phyloP scores from a whole-genome alignment of 2,329 filamentous ascomycete species.

The Colletotrichum filicis region DNA sequence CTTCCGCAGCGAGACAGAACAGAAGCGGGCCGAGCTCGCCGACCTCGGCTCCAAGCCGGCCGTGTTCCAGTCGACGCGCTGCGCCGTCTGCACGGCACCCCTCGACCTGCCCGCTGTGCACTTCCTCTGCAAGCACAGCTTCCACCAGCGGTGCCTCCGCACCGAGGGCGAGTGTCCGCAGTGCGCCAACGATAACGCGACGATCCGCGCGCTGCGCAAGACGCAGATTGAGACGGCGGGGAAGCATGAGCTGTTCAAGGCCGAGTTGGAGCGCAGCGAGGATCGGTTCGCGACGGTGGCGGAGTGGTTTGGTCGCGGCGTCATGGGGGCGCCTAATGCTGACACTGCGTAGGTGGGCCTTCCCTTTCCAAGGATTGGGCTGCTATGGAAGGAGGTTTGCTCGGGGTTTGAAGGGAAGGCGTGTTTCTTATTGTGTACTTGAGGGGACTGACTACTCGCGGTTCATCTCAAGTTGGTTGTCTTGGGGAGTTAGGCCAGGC shows the following conservation, averaged over 20 bases:
- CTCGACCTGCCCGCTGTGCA: constrained; percentile 93
- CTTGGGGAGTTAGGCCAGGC: neutral
- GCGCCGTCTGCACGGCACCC: constrained; percentile 80
- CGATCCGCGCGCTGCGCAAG: constrained; percentile 86
- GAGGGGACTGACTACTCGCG: neutral
- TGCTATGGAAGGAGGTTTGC: neutral
- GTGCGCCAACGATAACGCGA: constrained; percentile 85
- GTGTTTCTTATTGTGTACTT: neutral
- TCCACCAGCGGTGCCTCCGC: constrained; percentile 88
- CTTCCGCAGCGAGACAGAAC: constrained; percentile 84
- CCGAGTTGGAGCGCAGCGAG: constrained; percentile 79
- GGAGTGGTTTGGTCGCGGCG: constrained; percentile 94
- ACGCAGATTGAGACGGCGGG: constrained; percentile 88
- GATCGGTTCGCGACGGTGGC: constrained; percentile 92
- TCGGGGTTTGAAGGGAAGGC: neutral
- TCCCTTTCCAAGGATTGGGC: too few relatives aligned
- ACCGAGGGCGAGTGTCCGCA: constrained; percentile 79
- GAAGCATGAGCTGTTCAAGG: constrained; percentile 88
- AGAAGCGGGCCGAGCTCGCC: constrained; percentile 81
- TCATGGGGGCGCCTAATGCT: constrained; percentile 72
- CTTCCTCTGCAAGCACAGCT: constrained; percentile 96
- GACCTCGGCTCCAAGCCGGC: constrained; percentile 83
- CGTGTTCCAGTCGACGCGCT: constrained; percentile 91
- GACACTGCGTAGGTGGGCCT: constrained; percentile 37
- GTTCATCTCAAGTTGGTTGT: neutral